Evolutionary conservation across 805 yeast species (phyloP), one percentile per base, ranked within the genome.

Genomic region (Candida schatavii): DNA sequence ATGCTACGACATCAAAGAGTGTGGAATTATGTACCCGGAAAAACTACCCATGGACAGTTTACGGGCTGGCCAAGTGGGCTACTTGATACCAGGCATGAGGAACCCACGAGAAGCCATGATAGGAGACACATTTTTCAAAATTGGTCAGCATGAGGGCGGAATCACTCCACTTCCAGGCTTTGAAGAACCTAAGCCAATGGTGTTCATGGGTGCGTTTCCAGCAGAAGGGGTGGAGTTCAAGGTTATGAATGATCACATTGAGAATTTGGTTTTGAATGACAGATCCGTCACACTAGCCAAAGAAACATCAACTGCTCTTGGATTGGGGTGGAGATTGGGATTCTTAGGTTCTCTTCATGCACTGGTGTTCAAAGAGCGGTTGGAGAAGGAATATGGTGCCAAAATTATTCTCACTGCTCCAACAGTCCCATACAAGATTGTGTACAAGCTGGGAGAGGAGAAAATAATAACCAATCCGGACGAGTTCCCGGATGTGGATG

Each of bases 171-270:
- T 91, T 20, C 96, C 95, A 1, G 98, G 98, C 1, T 93, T 91
- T 61, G 97, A 90, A 62, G 97, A 88, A 54, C 90, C 95, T 1
- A 90, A 93, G 61, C 97, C 98, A 1, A 93, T 93, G 98, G 98
- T 91, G 6, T 93, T 91, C 60, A 95, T 91, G 37, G 98, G 98
- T 11, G 99, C 98, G 0, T 91, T 88, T 53, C 98, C 99, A 0
- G 93, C 97, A 0, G 96, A 91, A 55, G 96, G 96, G 3, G 76
- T 84, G 0, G 96, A 91, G 54, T 91, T 91, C 61, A 85, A 86
- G 46, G 83, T 78, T 21, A 74, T 91, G 70, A 95, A 93, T 56
- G 98, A 93, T 53, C 84, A 89, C 59, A 80, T 91, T 62, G 87
- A 84, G 52, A 89, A 88, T 55, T 70, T 91, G 48, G 95, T 91